Percentiles rank a stretch among this genome's conserved stretches.
These are phyloP conservation scores for Yueomyces sp. DNA, from an alignment of 1,139 yeast species.

Conservation along the genomic window DNA sequence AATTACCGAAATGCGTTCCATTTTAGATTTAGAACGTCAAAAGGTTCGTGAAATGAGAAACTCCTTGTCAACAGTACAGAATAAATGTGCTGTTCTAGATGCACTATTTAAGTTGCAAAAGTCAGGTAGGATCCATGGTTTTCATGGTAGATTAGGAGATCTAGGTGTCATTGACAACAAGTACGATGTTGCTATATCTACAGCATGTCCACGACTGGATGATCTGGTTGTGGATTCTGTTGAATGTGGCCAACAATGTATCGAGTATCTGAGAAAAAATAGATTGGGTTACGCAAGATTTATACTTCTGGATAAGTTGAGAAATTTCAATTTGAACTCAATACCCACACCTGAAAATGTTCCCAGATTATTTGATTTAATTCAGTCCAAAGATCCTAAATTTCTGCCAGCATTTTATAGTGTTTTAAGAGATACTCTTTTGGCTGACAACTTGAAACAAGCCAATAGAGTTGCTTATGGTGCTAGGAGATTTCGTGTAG, in stretches of 20 bases:
- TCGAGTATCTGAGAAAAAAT: slow-evolving; percentile 73
- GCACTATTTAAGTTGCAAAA: slow-evolving; percentile 59
- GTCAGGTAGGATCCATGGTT: slow-evolving; percentile 77
- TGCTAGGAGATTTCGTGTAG: slow-evolving; percentile 69
- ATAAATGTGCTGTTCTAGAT: slow-evolving; percentile 60
- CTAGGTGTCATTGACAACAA: slow-evolving; percentile 77
- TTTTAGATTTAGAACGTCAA: slow-evolving; percentile 45
- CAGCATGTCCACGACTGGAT: slow-evolving; percentile 86
- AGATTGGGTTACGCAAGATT: slow-evolving; percentile 85
- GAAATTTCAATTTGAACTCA: slow-evolving; percentile 45
- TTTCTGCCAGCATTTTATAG: slow-evolving; percentile 86
- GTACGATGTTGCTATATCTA: slow-evolving; percentile 87
- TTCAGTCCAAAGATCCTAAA: slow-evolving; percentile 49
- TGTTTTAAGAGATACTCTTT: slow-evolving; percentile 76
- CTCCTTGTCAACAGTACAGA: slow-evolving; percentile 43
- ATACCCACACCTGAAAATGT: slow-evolving; percentile 68
- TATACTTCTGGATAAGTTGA: slow-evolving; percentile 63
- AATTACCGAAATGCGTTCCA: slow-evolving; percentile 40
- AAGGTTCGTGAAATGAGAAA: slow-evolving; percentile 54
- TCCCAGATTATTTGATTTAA: slow-evolving; percentile 76
- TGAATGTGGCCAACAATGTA: slow-evolving; percentile 85
- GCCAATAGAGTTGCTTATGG: slow-evolving; percentile 91
- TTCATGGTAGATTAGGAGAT: slow-evolving; percentile 84
- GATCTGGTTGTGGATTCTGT: slow-evolving; percentile 92
- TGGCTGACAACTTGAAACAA: slow-evolving; percentile 63